Percentiles rank a stretch among this genome's conserved stretches.
phyloP scores from a whole-genome alignment of 805 yeast genomes.

The Candida gorgasii region DNA sequence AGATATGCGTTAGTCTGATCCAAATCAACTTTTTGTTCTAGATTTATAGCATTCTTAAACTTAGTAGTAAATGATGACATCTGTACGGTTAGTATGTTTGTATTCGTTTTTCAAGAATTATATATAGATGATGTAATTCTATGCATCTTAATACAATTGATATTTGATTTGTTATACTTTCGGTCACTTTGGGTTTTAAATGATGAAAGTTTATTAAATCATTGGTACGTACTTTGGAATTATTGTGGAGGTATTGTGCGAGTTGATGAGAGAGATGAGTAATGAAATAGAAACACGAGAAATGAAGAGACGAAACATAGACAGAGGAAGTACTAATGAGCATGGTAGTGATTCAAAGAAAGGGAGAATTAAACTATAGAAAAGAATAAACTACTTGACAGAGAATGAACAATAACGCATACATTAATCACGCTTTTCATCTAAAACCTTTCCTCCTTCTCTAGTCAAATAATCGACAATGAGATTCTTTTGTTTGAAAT shows the following conservation, averaged over 20 bases:
- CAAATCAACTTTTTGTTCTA: slow-evolving; percentile 40
- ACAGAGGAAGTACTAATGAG: no score
- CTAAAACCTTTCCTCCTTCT: slow-evolving; percentile 28
- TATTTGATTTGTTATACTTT: slow-evolving; percentile 7
- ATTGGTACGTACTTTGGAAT: slow-evolving; percentile 7
- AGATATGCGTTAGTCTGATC: slow-evolving; percentile 34
- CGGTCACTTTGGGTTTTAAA: slow-evolving; percentile 5
- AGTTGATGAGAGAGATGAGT: no score
- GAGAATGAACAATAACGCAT: no score
- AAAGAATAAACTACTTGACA: no score
- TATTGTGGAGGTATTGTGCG: neutral
- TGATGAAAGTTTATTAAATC: slow-evolving; percentile 9
- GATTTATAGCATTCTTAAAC: slow-evolving; percentile 31
- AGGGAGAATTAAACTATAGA: no score
- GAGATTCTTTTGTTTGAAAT: slow-evolving; percentile 49
- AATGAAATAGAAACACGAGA: no score
- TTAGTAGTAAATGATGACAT: slow-evolving; percentile 16
- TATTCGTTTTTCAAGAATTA: slow-evolving; percentile 31
- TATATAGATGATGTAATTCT: slow-evolving; percentile 16
- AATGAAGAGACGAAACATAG: no score
- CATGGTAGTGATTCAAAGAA: no score
- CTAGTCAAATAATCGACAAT: slow-evolving; percentile 35
- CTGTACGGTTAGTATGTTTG: slow-evolving; percentile 15
- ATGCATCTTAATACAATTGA: slow-evolving; percentile 27
- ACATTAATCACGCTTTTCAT: slow-evolving; percentile 15